Conservation (phyloP, 176 grass and related monocot species). For the Juncus inflexus region DNA sequence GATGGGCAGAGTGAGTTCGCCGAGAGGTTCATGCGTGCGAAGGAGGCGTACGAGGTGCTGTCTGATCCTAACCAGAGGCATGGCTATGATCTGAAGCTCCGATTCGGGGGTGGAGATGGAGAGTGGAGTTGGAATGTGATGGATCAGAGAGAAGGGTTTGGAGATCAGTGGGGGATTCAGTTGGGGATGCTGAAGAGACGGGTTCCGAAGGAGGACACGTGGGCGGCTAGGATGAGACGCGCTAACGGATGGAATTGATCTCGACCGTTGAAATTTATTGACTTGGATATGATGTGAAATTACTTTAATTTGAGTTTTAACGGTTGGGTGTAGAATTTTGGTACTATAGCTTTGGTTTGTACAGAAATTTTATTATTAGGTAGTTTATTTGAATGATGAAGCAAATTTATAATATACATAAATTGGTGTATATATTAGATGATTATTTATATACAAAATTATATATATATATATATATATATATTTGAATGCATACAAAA, state of each 20-base stretch:
- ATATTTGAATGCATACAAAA: too few species aligned
- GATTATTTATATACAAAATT: too few species aligned
- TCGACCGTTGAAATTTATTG: neutral
- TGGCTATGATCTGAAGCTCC: constrained; percentile 65
- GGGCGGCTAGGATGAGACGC: constrained; percentile 50
- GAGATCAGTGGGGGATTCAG: constrained; percentile 46
- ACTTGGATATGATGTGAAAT: neutral
- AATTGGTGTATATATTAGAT: too few species aligned
- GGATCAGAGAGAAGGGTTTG: constrained; percentile 20
- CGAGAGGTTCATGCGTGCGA: constrained; percentile 58
- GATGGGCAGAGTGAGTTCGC: constrained; percentile 24
- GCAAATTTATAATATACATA: too few species aligned
- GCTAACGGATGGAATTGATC: constrained; percentile 3
- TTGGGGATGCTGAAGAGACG: constrained; percentile 45
- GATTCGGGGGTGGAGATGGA: constrained; percentile 22
- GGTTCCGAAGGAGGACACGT: constrained; percentile 40
- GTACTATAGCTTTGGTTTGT: too few species aligned
- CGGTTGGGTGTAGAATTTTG: too few species aligned
- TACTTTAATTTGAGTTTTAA: too few species aligned
- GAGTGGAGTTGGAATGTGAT: neutral
- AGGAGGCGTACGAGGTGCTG: constrained; percentile 81
- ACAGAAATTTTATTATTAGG: too few species aligned
- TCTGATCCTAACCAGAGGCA: constrained; percentile 55
- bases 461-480: too few species aligned
- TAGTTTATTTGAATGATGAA: too few species aligned